These are phyloP conservation scores for Epithele typhae DNA, from an alignment of 768 basidiomycete species.

Conservation along the genomic window DNA sequence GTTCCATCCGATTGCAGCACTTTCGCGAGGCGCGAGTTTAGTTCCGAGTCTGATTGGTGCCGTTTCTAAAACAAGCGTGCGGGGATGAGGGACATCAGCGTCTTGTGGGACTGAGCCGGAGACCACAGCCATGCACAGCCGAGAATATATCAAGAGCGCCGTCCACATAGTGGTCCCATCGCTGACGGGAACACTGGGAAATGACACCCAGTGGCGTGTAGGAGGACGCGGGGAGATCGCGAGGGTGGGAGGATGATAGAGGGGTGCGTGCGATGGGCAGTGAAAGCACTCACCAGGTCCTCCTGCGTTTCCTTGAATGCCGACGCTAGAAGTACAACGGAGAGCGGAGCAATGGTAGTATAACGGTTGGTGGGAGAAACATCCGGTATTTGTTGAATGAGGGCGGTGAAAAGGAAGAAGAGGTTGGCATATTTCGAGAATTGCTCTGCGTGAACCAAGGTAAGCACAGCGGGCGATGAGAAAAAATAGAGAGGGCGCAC, in stretches of 20 bases:
- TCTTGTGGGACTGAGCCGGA: background rate
- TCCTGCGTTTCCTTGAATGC: slow-evolving; percentile 96
- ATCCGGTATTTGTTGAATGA: slow-evolving; percentile 95
- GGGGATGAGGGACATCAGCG: background rate
- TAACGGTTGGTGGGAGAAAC: slow-evolving; percentile 95
- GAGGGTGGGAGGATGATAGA: background rate
- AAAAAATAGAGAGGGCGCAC: slow-evolving; percentile 38
- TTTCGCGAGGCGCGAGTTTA: slow-evolving; percentile 80
- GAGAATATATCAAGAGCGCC: background rate
- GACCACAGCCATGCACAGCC: background rate
- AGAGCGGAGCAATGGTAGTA: slow-evolving; percentile 92
- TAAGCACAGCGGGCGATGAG: background rate
- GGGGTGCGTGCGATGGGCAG: background rate
- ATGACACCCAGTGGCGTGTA: too few relatives aligned
- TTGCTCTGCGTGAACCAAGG: slow-evolving; percentile 60
- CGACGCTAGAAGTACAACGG: slow-evolving; percentile 83
- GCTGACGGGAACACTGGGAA: too few relatives aligned
- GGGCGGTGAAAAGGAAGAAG: slow-evolving; percentile 97
- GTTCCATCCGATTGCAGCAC: slow-evolving; percentile 59
- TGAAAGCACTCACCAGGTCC: slow-evolving; percentile 64
- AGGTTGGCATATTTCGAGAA: slow-evolving; percentile 98
- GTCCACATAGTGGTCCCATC: background rate
- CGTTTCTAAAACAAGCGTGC: slow-evolving; percentile 83
- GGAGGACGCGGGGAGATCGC: too few relatives aligned
- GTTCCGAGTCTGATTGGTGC: slow-evolving; percentile 89